Percentiles rank a stretch among this genome's conserved stretches.
Evolutionary conservation across 371 early-diverging fungal species (phyloP).

Genomic region (Mucor ambiguus): DNA sequence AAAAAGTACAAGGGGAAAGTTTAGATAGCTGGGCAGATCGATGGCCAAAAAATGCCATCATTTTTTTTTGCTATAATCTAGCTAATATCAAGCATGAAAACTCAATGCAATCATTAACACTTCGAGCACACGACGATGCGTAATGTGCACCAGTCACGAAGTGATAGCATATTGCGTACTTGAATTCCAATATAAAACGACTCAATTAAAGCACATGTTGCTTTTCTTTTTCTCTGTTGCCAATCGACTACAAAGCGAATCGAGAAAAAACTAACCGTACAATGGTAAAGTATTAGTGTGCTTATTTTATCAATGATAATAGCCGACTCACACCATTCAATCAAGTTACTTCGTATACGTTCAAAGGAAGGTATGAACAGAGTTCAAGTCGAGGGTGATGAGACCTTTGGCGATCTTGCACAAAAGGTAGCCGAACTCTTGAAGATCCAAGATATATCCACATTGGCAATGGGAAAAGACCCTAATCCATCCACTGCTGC

Average conservation of each 20-base stretch:
- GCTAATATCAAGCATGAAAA: no score
- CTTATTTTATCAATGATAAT: background rate
- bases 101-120: background rate
- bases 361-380: constrained; percentile 84
- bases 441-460: constrained; percentile 45
- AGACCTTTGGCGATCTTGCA: constrained; percentile 55
- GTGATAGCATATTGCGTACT: background rate
- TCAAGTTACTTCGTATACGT: constrained; percentile 78
- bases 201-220: background rate
- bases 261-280: background rate
- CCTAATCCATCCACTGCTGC: constrained; percentile 49
- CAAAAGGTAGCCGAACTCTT: constrained; percentile 56
- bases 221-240: background rate
- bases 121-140: background rate
- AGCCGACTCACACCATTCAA: background rate
- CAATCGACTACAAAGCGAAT: background rate
- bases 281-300: background rate
- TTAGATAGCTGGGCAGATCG: no score
- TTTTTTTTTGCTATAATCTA: no score
- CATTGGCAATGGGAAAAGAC: constrained; percentile 55
- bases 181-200: background rate
- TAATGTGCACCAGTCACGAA: background rate
- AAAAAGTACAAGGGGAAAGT: no score
- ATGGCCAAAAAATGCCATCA: no score
- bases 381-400: constrained; percentile 66